Evolutionary conservation across 805 yeast genomes (phyloP), one percentile per base, ranked within the genome.

Genomic region (Metschnikowia matae): DNA sequence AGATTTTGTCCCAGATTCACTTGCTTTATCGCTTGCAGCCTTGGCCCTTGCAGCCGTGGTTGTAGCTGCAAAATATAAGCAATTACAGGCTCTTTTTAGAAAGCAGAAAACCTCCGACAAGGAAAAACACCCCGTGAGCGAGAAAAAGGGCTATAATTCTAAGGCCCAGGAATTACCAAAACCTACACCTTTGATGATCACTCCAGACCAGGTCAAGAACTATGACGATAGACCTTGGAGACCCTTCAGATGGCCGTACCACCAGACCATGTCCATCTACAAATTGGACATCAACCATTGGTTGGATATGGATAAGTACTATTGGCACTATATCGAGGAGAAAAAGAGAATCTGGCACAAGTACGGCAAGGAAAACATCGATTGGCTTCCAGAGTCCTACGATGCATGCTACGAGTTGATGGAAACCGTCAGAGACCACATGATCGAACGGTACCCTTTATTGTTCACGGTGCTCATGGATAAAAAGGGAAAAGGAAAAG

Each of bases 141-240:
- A 20, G 6, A 35, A 44, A 23, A 26, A 36, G 11, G 40, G 34
- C 13, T 44, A 44, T 13, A 17, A 36, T 3, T 17, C 45, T 8
- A 11, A 15, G 2, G 3, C 46, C 1, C 49, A 47, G 21, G 60
- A 54, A 23, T 37, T 65, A 38, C 80, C 81, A 8, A 62, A 63
- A 38, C 84, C 85, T 18, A 75, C 82, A 0, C 87, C 89, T 0
- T 66, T 84, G 29, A 71, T 70, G 67, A 77, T 85, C 46, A 83
- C 87, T 0, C 87, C 87, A 2, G 89, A 85, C 44, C 81, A 82
- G 57, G 86, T 84, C 10, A 69, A 71, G 54, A 77, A 75, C 21
- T 82, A 83, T 60, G 88, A 85, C 57, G 90, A 83, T 58, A 73
- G 90, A 62, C 89, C 90, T 11, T 85, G 90, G 90, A 73, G 90